These are phyloP conservation scores for Prototheca cutis DNA, from an alignment of 163 green algal genomes.

Conservation along the genomic window DNA sequence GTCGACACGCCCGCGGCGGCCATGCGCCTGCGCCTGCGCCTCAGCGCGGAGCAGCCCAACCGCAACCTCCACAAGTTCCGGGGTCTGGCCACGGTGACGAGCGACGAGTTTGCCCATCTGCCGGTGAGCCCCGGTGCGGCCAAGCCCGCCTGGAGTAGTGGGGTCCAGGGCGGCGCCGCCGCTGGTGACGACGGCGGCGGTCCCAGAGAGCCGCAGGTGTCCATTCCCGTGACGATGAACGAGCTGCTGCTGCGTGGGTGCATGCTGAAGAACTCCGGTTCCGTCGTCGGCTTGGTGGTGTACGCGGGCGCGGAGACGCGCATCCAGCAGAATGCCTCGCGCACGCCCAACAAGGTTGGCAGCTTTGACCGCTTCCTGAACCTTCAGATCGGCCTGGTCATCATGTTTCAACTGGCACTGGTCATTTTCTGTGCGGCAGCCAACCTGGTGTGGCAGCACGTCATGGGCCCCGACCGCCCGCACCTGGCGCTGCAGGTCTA, in stretches of 20 bases:
- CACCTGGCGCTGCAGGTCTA: conserved; percentile 30
- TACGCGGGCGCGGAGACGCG: conserved; percentile 73
- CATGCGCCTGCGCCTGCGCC: conserved; percentile 10
- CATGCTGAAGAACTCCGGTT: conserved; percentile 67
- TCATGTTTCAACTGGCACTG: conserved; percentile 59
- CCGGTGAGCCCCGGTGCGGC: conserved; percentile 1
- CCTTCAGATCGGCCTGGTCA: conserved; percentile 66
- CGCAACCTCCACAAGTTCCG: conserved; percentile 63
- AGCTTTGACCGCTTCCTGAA: conserved; percentile 75
- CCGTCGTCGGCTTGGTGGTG: conserved; percentile 64
- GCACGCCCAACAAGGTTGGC: conserved; percentile 66
- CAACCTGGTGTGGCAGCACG: conserved; percentile 51
- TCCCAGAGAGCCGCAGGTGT: neutral
- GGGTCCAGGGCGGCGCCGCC: neutral
- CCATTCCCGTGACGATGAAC: conserved; percentile 57
- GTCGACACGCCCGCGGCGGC: conserved; percentile 1
- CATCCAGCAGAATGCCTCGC: conserved; percentile 70
- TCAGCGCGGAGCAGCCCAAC: conserved; percentile 49
- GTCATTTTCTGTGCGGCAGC: conserved; percentile 53
- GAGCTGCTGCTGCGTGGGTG: conserved; percentile 81
- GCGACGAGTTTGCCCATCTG: neutral
- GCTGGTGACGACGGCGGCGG: neutral
- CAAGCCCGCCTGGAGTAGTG: conserved; percentile 1
- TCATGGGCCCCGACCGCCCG: conserved; percentile 24
- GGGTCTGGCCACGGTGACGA: conserved; percentile 21